phyloP scores from a whole-genome alignment of 1,284 basidiomycete species.

The Ganoderma meredithae region DNA sequence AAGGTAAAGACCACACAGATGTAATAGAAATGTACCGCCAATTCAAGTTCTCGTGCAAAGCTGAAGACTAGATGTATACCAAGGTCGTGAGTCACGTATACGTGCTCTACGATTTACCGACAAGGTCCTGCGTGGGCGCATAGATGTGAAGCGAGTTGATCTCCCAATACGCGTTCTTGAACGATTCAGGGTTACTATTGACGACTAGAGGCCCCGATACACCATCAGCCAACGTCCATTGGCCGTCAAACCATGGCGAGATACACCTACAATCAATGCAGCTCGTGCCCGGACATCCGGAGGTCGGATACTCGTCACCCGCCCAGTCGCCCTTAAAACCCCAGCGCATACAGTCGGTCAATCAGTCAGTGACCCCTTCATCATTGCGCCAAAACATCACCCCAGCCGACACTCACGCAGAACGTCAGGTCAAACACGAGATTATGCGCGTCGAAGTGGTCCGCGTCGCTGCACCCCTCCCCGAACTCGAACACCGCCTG shows the following conservation, averaged over 20 bases:
- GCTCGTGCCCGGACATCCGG: constrained; percentile 42
- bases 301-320: constrained; percentile 43
- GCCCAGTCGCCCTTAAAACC: constrained; percentile 59
- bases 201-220: constrained; percentile 51
- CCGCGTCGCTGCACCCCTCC: constrained; percentile 48
- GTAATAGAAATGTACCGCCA: too few species aligned
- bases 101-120: neutral
- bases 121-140: constrained; percentile 33
- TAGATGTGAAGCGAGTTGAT: constrained; percentile 66
- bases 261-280: constrained; percentile 52
- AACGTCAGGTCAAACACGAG: constrained; percentile 63
- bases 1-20: too few species aligned
- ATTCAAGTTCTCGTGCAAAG: neutral
- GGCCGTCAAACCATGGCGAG: neutral
- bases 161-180: constrained; percentile 69
- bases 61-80: neutral
- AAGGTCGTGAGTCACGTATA: neutral
- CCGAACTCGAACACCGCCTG: constrained; percentile 56
- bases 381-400: neutral
- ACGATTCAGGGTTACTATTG: constrained; percentile 58
- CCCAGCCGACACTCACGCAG: constrained; percentile 48
- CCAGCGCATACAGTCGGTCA: constrained; percentile 5
- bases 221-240: neutral
- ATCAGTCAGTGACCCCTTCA: neutral
- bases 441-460: constrained; percentile 56